A percentile compares a stretch with the other conserved stretches of the same genome.
phyloP scores from a whole-genome alignment of 148 eudicot species.

The Vaccinium myrtillus region DNA sequence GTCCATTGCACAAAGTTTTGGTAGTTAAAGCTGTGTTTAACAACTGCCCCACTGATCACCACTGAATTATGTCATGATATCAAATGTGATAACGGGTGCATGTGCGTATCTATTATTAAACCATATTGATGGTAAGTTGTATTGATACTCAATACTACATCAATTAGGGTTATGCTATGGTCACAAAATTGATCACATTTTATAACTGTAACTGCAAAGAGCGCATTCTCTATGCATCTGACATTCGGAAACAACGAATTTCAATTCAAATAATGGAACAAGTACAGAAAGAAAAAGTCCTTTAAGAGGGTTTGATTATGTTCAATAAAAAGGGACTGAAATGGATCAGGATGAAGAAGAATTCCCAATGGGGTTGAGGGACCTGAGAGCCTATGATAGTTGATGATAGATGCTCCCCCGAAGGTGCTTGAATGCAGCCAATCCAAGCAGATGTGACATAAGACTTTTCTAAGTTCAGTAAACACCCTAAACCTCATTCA shows the following conservation, averaged over 20 bases:
- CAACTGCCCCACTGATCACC: not conserved
- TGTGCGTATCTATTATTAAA: not conserved
- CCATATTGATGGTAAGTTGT: not conserved
- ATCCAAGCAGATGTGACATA: not conserved
- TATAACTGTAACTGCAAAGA: not conserved
- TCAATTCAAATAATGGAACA: not conserved
- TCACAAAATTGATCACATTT: not conserved
- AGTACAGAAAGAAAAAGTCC: not conserved
- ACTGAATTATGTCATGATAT: not conserved
- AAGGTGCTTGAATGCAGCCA: slow-evolving; percentile 3
- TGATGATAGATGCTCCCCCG: not conserved
- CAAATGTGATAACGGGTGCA: not conserved
- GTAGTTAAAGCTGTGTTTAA: not conserved
- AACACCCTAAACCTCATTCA: not conserved
- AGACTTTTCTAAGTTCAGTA: not conserved
- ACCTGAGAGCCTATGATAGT: not conserved
- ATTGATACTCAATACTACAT: not conserved
- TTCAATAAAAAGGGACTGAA: not conserved
- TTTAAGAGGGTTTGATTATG: not conserved
- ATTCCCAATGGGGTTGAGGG: not conserved
- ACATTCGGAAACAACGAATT: not conserved
- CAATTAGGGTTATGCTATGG: not conserved
- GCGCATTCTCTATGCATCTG: not conserved
- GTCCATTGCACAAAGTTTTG: not conserved
- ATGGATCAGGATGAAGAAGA: not conserved